A percentile compares a stretch with the other conserved stretches of the same genome.
These are phyloP conservation scores for Trypanosoma cruzi DNA, from an alignment of 208 protist species.

Conservation along the genomic window DNA sequence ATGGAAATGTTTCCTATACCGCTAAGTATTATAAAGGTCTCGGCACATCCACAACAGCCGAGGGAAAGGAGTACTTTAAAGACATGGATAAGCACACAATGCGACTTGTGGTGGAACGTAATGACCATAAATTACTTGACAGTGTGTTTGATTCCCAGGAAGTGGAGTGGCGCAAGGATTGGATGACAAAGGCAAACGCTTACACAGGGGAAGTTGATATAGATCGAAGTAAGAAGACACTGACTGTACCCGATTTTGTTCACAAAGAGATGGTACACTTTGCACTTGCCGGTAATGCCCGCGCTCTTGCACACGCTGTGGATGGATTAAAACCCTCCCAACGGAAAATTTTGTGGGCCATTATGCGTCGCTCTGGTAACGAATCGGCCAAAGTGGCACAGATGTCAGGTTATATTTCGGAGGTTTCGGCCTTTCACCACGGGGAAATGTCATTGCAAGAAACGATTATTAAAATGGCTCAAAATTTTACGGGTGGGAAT, in stretches of 20 bases:
- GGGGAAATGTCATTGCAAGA: conserved; percentile 97
- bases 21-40: conserved; percentile 99
- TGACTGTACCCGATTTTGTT: conserved; percentile 97
- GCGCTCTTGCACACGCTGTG: conserved; percentile 90
- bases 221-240: conserved; percentile 81
- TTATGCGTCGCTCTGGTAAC: conserved; percentile 87
- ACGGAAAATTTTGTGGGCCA: conserved; percentile 99
- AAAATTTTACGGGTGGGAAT: conserved; percentile 99
- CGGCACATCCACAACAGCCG: conserved; percentile 95
- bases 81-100: conserved; percentile 96
- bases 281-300: conserved; percentile 91
- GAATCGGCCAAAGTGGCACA: conserved; percentile 99
- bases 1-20: conserved; percentile 64
- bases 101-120: conserved; percentile 87
- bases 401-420: conserved; percentile 98
- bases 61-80: conserved; percentile 99
- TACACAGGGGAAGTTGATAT: conserved; percentile 89
- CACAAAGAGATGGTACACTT: conserved; percentile 99
- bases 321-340: conserved; percentile 99
- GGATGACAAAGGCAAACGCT: conserved; percentile 95
- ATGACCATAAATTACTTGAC: conserved; percentile 95
- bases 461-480: conserved; percentile 99
- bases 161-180: conserved; percentile 98
- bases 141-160: conserved; percentile 98
- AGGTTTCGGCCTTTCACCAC: conserved; percentile 99